Base-by-base conservation (phyloP, 139 green algal species). In the Trebouxia sp. region DNA sequence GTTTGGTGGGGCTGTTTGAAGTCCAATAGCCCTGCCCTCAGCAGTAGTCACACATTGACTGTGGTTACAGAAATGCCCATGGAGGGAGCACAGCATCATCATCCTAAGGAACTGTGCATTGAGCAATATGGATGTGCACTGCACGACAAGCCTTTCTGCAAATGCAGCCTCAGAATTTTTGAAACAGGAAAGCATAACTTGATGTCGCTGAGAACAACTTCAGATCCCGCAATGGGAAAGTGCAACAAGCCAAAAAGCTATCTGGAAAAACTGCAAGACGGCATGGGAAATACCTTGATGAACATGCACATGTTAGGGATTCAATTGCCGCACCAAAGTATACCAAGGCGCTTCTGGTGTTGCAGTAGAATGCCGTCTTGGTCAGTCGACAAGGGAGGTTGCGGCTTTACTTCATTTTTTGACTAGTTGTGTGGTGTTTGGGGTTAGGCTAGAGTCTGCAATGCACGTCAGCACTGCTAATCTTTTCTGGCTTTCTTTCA, bases 31-130 rank as follows among this genome's bases (percentile, higher is more conserved):
- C 62, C 62, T 45, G 35, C 1, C 35, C 62, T 35, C 6, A 72
- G n/a, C n/a, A n/a, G 32, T 45, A 35, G 43, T 32, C 35, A 72
- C 32, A 24, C n/a, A 32, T 35, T 72, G 62, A 72, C 62, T 45
- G 62, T 72, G 1, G 11, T 45, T 35, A 72, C 35, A 26, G 62
- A 72, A 24, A 32, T 72, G 62, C 62, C 62, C 35, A 5, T 72
- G 35, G 62, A 32, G 3, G 12, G 37, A 12, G 62, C 11, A 7
- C 7, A 14, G 43, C 42, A 14, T 6, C 42, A 35, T 17, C n/a
- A n/a, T 24, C 62, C 62, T 15, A 72, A 72, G 62, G 62, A 72
- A 15, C 35, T 72, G 32, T 45, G 62, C 32, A 72, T 72, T 8
- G 35, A 42, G 12, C 62, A 45, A 10, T 72, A 72, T 6, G 37